phyloP scores from a whole-genome alignment of 2,329 filamentous ascomycete species.

The Cryphonectria parasitica region DNA sequence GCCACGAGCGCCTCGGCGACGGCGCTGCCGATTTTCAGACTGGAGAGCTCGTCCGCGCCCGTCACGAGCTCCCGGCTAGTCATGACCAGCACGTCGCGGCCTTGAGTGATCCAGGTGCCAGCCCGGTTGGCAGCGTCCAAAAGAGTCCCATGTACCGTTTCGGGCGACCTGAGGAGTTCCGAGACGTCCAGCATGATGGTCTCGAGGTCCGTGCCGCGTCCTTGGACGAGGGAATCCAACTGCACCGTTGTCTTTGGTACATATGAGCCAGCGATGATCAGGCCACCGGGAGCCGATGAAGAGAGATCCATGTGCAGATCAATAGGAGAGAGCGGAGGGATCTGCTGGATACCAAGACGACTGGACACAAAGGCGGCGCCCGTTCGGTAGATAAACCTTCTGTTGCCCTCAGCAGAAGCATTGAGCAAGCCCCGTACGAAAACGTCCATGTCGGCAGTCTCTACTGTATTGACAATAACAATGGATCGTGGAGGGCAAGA shows the following conservation, averaged over 20 bases:
- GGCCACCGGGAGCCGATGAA: neutral
- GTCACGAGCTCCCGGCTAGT: conserved; percentile 58
- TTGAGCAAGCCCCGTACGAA: conserved; percentile 48
- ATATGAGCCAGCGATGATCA: neutral
- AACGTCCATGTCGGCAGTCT: conserved; percentile 57
- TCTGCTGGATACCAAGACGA: conserved; percentile 55
- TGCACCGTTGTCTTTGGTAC: neutral
- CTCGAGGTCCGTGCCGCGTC: neutral
- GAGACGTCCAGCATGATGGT: neutral
- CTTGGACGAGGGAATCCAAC: neutral
- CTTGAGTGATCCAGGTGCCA: neutral
- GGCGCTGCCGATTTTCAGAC: conserved; percentile 56
- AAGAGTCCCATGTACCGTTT: neutral
- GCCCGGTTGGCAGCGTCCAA: neutral
- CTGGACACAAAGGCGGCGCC: conserved; percentile 50
- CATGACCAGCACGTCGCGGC: conserved; percentile 61
- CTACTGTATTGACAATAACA: conserved; percentile 53
- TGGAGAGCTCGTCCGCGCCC: conserved; percentile 52
- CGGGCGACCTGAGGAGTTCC: neutral
- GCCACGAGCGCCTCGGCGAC: conserved; percentile 56
- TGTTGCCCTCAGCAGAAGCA: conserved; percentile 33
- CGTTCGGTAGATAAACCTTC: conserved; percentile 43
- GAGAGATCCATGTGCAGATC: neutral
- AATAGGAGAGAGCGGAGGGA: conserved; percentile 50
- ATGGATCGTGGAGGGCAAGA: conserved; percentile 43